Evolutionary conservation across 23 red algal species (phyloP).

Genomic region (Cyanidium caldarium): DNA sequence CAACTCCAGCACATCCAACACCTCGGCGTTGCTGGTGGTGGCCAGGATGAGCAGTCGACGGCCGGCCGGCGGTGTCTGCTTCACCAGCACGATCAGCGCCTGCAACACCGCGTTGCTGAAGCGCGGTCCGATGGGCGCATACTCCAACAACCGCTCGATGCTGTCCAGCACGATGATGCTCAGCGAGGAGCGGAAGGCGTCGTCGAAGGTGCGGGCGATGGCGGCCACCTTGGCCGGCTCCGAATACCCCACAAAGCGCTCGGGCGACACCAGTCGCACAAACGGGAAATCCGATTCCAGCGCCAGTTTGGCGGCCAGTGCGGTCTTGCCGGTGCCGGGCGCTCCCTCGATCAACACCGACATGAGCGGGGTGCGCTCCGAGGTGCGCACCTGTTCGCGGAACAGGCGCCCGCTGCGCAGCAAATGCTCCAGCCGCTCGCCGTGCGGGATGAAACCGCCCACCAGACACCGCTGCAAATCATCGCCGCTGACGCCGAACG

Average conservation of each 20-base stretch:
- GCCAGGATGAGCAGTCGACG: constrained; percentile 68
- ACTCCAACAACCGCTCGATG: constrained; percentile 90
- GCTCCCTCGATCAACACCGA: constrained; percentile 88
- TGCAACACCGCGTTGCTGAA: constrained; percentile 83
- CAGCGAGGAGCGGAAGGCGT: constrained; percentile 81
- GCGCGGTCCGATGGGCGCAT: constrained; percentile 82
- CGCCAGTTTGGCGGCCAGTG: constrained; percentile 75
- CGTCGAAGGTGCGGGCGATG: constrained; percentile 78
- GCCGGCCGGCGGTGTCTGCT: constrained; percentile 59
- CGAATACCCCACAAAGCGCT: constrained; percentile 78
- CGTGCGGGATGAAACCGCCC: constrained; percentile 71
- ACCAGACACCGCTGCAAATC: constrained; percentile 67
- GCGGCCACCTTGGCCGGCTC: constrained; percentile 77
- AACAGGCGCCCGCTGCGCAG: constrained; percentile 59
- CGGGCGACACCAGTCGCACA: constrained; percentile 64
- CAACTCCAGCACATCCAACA: constrained; percentile 59
- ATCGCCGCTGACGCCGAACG: constrained; percentile 66
- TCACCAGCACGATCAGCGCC: constrained; percentile 78
- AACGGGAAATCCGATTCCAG: constrained; percentile 92
- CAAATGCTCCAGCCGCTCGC: constrained; percentile 35
- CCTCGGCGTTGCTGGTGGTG: constrained; percentile 38
- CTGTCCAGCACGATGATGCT: constrained; percentile 87
- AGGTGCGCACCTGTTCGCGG: constrained; percentile 54
- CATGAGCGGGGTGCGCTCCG: constrained; percentile 56
- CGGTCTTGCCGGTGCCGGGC: constrained; percentile 88